Evolutionary conservation across 495 filamentous ascomycete genomes (phyloP).

Genomic region (Letharia columbiana): DNA sequence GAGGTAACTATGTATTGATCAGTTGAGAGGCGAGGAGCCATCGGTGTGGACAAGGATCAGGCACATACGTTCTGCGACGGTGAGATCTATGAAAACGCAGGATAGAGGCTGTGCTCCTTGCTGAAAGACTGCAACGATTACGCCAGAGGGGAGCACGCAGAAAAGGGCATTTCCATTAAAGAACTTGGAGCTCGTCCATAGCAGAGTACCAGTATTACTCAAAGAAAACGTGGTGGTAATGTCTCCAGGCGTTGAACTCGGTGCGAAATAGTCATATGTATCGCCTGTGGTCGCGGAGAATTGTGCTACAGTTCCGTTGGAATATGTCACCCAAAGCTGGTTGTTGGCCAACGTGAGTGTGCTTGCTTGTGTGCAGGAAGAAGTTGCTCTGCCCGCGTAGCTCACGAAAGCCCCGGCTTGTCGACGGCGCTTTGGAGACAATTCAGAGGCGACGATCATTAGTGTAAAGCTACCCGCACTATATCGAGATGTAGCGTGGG

Average conservation of each 20-base stretch:
- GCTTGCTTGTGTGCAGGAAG: slow-evolving; percentile 15
- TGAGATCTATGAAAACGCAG: slow-evolving; percentile 17
- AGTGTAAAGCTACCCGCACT: not conserved
- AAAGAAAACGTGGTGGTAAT: slow-evolving; percentile 14
- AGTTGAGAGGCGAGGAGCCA: not conserved
- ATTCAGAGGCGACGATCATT: not conserved
- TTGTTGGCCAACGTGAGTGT: slow-evolving; percentile 7
- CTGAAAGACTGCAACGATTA: slow-evolving; percentile 13
- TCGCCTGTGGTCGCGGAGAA: slow-evolving; percentile 10
- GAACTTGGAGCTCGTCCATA: slow-evolving; percentile 12
- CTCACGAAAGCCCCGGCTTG: slow-evolving; percentile 14
- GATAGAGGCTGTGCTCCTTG: slow-evolving; percentile 13
- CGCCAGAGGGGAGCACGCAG: slow-evolving; percentile 15
- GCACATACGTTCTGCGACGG: slow-evolving; percentile 7
- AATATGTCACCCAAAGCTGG: slow-evolving; percentile 11
- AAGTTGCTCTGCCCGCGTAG: slow-evolving; percentile 12
- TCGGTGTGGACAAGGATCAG: not conserved
- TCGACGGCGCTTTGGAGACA: slow-evolving; percentile 12
- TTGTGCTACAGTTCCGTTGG: slow-evolving; percentile 15
- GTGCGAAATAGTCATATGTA: slow-evolving; percentile 8
- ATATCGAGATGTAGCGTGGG: not conserved
- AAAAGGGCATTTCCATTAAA: slow-evolving; percentile 17
- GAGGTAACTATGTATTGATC: not conserved
- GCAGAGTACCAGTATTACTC: slow-evolving; percentile 8
- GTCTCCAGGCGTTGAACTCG: slow-evolving; percentile 7